Evolutionary conservation across 2,329 filamentous ascomycete genomes (phyloP), one percentile per base, ranked within the genome.

Genomic region (Phaeophleospora eucalypticola): DNA sequence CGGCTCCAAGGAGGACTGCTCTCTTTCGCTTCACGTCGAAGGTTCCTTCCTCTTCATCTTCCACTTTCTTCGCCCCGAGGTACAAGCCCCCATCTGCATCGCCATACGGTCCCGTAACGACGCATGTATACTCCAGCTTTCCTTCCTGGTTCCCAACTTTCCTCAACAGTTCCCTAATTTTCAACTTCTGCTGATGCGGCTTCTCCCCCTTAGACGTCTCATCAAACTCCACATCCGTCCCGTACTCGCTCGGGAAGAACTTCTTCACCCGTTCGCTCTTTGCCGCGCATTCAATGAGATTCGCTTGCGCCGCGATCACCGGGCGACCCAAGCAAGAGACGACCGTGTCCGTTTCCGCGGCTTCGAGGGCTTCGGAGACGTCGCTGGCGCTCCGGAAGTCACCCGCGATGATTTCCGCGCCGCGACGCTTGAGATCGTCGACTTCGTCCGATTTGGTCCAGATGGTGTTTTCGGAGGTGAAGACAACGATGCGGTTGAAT

Each of bases 51-150:
- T 68, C 61, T 41, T 65, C 62, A 2, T 64, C 62, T 27, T 68
- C 58, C 0, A 63, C 65, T 4, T 68, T 62, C n/a, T 68, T 58
- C 3, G 71, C 63, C 4, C 59, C 64, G 36, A 85, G 70, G 68
- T 75, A 86, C 61, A 84, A 72, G 1, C 44, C 43, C 7, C 41
- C 32, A 7, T 61, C 54, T 2, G 55, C 59, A 51, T 86, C 83
- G 21, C 78, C 76, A 54, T 84, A 87, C 0, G 84, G 84, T 0
- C 84, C 84, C 0, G 83, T 86, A 3, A 87, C 84, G 0, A 87
- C 68, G 60, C 83, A 87, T 0, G 84, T 86, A 46, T 83, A 74
- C 41, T 79, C 72, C 19, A 87, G 61, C n/a, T n/a, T n/a, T n/a
- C n/a, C n/a, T n/a, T n/a, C n/a, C n/a, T n/a, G n/a, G 6, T 73